phyloP scores from a whole-genome alignment of 441 rosid species.

The Eruca vesicaria region DNA sequence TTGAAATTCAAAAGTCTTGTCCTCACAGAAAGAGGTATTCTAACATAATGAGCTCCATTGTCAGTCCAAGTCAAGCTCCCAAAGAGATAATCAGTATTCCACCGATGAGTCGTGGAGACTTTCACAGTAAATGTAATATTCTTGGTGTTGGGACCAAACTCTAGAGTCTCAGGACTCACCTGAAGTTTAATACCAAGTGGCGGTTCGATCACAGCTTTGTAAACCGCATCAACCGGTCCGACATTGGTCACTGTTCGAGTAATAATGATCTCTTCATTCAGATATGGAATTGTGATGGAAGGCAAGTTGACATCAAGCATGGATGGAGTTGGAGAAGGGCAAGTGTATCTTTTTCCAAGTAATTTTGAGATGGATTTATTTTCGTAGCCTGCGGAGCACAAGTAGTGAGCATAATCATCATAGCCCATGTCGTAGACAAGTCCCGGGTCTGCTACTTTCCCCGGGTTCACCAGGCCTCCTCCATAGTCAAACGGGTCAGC shows the following conservation, averaged over 20 bases:
- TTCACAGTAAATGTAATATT: conserved; percentile 51
- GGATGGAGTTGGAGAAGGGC: conserved; percentile 33
- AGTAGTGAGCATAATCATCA: conserved; percentile 52
- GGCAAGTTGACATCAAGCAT: conserved; percentile 54
- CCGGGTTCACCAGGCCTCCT: conserved; percentile 61
- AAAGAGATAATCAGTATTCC: conserved; percentile 49
- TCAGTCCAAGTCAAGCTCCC: conserved; percentile 57
- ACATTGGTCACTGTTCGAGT: conserved; percentile 71
- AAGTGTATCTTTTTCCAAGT: conserved; percentile 25
- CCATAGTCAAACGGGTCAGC: conserved; percentile 72
- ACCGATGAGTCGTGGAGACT: conserved; percentile 41
- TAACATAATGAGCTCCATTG: conserved; percentile 31
- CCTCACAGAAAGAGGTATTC: conserved; percentile 43
- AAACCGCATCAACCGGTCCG: conserved; percentile 50
- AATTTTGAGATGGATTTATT: conserved; percentile 35
- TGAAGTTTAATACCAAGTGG: conserved; percentile 47
- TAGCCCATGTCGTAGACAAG: conserved; percentile 57
- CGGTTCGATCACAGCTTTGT: conserved; percentile 42
- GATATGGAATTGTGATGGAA: conserved; percentile 62
- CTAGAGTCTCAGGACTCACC: conserved; percentile 53
- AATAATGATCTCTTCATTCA: conserved; percentile 42
- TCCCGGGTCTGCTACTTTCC: conserved; percentile 58
- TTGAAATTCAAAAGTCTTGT: conserved; percentile 31
- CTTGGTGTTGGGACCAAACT: conserved; percentile 43
- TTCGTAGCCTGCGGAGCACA: conserved; percentile 44